Base-by-base conservation (phyloP, 2,329 filamentous ascomycete species). In the Xylaria sp. region DNA sequence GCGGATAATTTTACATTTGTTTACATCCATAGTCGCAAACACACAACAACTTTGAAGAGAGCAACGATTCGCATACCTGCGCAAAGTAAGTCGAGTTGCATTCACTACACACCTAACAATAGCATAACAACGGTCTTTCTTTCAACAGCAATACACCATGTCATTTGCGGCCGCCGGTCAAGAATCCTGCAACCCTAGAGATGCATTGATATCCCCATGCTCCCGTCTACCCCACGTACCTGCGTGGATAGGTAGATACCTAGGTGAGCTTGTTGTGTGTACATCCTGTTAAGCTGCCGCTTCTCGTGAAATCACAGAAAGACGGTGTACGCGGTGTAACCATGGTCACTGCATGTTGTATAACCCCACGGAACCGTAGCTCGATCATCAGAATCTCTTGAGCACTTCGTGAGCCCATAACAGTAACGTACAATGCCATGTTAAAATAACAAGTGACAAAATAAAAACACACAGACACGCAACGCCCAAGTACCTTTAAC, bases 401-500 rank as follows among this genome's bases (percentile, higher is more conserved):
- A n/a, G 12, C 38, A 52, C 31, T 21, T 33, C 53, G 19, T 35
- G 12, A 21, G 51, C 31, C 28, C 4, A 5, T 5, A 4, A 4
- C 28, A 31, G 28, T 31, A 31, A 31, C 28, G 9, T 31, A 42
- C 33, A 14, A 46, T 40, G 31, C 37, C 37, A 46, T 46, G 23
- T 31, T 52, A 51, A 6, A 55, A 49, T 42, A 47, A 46, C n/a
- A n/a, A n/a, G n/a, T n/a, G n/a, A n/a, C n/a, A n/a, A 31, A 31
- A 31, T 31, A 31, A 4, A 9, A 4, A 31, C 28, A 31, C 28
- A 9, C 28, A 31, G 6, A 43, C 43, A 55, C n/a, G n/a, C 40
- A 57, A 61, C 59, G 47, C 59, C 59, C 45, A 38, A 19, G 17
- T 57, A 33, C 52, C 38, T 2, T 38, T n/a, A n/a, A n/a, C n/a